Evolutionary conservation across 768 basidiomycete genomes (phyloP), one percentile per base, ranked within the genome.

Genomic region (Clitopilus hobsonii): DNA sequence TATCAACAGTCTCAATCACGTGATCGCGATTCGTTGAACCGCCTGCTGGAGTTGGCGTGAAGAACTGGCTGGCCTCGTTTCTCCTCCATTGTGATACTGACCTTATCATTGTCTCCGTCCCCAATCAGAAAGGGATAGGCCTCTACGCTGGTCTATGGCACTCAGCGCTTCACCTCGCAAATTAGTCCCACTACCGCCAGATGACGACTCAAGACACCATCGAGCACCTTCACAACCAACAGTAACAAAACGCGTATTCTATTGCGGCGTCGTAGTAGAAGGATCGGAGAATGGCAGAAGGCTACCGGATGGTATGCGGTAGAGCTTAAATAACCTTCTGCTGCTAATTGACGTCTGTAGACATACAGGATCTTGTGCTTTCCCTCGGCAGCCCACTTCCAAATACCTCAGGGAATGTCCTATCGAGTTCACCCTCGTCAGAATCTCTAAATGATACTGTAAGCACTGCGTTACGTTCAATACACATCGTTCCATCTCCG

Each of bases 191-290:
- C 75, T 91, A 27, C 79, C 88, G n/a, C 79, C 73, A 62, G 88
- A 86, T 41, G 84, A 89, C 57, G 85, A 84, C 61, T 63, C 74
- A 24, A 74, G 76, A 24, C 70, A 76, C 38, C 75, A 78, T 45
- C 73, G 70, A 26, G 71, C 79, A 8, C 27, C 49, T 38, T 68
- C 70, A 16, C 64, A 71, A 27, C 64, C 73, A 27, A 68, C 72
- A 51, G 61, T 83, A 58, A 94, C 88, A 5, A 86, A 80, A 67
- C 88, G 94, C 65, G 89, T 87, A 23, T 96, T 95, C 69, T 89
- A 89, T 66, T 91, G 89, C 65, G 91, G 90, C 41, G 89, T 96
- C 18, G 90, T 96, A 13, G 86, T 96, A 26, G 93, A 97, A 71
- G 85, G 84, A 51, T 84, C 88, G 32, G 87, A 88, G 59, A 78